Evolutionary conservation across 306 rosid genomes (phyloP).

Genomic region (Cucurbita pepo): DNA sequence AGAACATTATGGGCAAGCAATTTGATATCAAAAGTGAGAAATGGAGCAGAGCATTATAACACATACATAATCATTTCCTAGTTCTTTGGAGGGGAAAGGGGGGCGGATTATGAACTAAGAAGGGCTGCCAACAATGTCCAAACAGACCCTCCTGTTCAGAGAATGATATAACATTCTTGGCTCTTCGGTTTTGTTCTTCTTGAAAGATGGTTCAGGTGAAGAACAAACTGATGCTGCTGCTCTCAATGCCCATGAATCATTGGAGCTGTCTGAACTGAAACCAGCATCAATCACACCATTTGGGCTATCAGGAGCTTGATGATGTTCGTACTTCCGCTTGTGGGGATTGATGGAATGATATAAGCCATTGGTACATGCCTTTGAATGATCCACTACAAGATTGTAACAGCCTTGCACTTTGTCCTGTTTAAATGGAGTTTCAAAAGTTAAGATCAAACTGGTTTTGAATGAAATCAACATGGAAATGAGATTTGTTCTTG

Average conservation of each 20-base stretch:
- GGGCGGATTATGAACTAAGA: not conserved
- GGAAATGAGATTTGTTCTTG: not conserved
- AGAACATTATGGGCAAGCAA: not conserved
- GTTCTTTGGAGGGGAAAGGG: not conserved
- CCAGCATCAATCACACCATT: constrained; percentile 7
- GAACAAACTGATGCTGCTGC: not conserved
- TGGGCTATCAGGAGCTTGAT: constrained; percentile 2
- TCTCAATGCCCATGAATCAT: not conserved
- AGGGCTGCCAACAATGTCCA: constrained; percentile 3
- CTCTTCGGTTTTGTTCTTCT: constrained; percentile 4
- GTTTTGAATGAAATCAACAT: not conserved
- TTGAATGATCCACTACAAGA: constrained; percentile 14
- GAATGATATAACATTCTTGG: not conserved
- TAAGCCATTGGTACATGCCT: not conserved
- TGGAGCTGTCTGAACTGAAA: constrained; percentile 9
- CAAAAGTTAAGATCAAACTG: constrained; percentile 4
- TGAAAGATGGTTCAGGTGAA: constrained; percentile 1
- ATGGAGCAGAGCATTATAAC: not conserved
- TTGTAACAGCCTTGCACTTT: constrained; percentile 38
- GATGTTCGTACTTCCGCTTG: not conserved
- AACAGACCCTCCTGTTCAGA: not conserved
- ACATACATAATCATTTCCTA: not conserved
- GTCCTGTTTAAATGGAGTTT: constrained; percentile 25
- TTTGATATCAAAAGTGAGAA: not conserved
- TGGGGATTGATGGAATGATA: not conserved